Evolutionary conservation across 2,329 filamentous ascomycete genomes (phyloP), one percentile per base, ranked within the genome.

Genomic region (Pseudopyricularia cyperi): DNA sequence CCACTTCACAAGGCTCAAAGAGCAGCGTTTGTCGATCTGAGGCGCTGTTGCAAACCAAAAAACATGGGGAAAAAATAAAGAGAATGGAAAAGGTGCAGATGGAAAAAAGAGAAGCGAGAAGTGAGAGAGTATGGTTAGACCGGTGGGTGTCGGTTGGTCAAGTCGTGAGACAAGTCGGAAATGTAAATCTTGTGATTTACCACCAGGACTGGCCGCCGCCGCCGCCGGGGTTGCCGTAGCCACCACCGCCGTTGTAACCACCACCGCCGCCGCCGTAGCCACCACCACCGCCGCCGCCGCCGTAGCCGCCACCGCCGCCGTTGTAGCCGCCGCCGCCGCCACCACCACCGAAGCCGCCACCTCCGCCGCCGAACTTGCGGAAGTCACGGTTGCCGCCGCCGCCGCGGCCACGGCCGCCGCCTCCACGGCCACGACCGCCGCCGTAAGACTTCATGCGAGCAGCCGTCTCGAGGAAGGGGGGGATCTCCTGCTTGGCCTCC

Each of bases 401-500:
- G 64, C 87, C 83, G 55, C 86, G 77, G 57, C 85, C 79, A 57
- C 80, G 75, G 55, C 82, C 74, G 22, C 73, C 68, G 48, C 78
- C 75, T 52, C 83, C 70, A 52, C 83, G 72, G 51, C 80, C 69
- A 48, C 83, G 69, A 48, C 85, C 77, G 51, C 89, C 85, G 53
- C 88, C 87, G 60, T 82, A 95, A 61, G 87, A 87, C 57, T 89
- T 87, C 72, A 98, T 93, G 57, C 93, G 89, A 62, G 93, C 91
- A 71, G 98, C 95, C 65, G 87, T 94, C 79, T 98, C 93, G 55
- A 98, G 79, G 81, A 97, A 98, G 48, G 78, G 67, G 32, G 93
- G 93, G 57, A 97, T 81, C 65, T 98, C 93, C 71, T 98, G 93
- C 75, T 98, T 95, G 59, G 93, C 93, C 71, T 98, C 93, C 78